Evolutionary conservation across 2,329 filamentous ascomycete species (phyloP).

Genomic region (Pyrenophora tritici-repentis): DNA sequence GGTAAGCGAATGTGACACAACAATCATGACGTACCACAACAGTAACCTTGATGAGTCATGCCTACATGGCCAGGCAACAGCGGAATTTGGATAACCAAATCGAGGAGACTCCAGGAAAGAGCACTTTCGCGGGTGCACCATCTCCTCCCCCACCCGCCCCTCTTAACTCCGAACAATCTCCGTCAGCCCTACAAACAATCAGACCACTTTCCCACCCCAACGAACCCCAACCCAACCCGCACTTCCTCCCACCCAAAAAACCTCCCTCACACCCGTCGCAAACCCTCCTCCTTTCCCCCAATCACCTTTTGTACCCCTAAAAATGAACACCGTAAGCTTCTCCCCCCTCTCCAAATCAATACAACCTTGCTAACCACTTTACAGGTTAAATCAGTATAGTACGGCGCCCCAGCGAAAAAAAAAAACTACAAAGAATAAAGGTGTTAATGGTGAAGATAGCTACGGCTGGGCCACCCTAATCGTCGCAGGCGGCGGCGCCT

Average conservation of each 20-base stretch:
- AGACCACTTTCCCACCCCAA: constrained; percentile 38
- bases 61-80: too few relatives aligned
- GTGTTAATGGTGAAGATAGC: constrained; percentile 56
- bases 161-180: constrained; percentile 14
- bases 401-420: too few relatives aligned
- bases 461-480: constrained; percentile 91
- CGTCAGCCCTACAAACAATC: constrained; percentile 20
- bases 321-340: constrained; percentile 59
- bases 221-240: constrained; percentile 23
- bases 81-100: too few relatives aligned
- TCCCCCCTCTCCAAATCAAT: neutral
- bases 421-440: too few relatives aligned
- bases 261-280: constrained; percentile 1
- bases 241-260: constrained; percentile 11
- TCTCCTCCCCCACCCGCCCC: too few relatives aligned
- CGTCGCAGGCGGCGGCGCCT: constrained; percentile 82
- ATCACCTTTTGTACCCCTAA: constrained; percentile 6
- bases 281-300: neutral
- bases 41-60: too few relatives aligned
- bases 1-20: too few relatives aligned
- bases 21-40: too few relatives aligned
- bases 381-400: neutral
- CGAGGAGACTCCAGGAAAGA: too few relatives aligned
- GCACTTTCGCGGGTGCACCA: too few relatives aligned
- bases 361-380: neutral